phyloP scores from a whole-genome alignment of 2,329 filamentous ascomycete genomes.

The Neobulgaria alba region DNA sequence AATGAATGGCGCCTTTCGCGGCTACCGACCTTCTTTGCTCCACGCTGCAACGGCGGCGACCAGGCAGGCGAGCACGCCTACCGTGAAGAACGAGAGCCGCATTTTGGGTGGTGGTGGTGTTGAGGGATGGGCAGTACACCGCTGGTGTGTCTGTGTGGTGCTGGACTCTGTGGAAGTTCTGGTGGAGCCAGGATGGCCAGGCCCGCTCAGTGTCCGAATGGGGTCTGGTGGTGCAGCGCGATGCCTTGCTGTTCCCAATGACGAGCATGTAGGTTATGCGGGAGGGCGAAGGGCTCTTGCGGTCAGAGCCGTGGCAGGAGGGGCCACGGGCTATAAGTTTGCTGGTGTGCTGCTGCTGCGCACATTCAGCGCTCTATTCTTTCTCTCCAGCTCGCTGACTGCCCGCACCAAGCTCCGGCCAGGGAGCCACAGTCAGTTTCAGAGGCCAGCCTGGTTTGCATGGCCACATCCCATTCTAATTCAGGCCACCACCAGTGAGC shows the following conservation, averaged over 20 bases:
- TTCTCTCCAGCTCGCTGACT: too few relatives aligned
- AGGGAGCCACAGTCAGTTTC: too few relatives aligned
- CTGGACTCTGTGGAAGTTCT: not conserved
- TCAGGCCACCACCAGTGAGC: too few relatives aligned
- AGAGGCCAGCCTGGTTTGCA: not conserved
- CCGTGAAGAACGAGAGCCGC: slow-evolving; percentile 25
- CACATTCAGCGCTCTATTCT: too few relatives aligned
- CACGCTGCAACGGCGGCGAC: slow-evolving; percentile 27
- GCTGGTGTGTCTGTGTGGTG: slow-evolving; percentile 16
- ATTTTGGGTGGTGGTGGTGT: slow-evolving; percentile 20
- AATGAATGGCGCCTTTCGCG: not conserved
- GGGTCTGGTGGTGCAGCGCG: not conserved
- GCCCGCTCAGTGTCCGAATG: not conserved
- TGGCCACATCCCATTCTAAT: not conserved
- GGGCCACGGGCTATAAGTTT: too few relatives aligned
- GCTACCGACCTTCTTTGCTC: slow-evolving; percentile 30
- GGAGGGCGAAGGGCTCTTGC: not conserved
- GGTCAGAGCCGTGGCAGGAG: not conserved
- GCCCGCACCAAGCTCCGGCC: too few relatives aligned
- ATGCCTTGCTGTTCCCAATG: slow-evolving; percentile 17
- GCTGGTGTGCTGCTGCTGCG: too few relatives aligned
- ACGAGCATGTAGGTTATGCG: slow-evolving; percentile 2
- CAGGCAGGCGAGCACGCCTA: slow-evolving; percentile 25
- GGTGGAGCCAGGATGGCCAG: not conserved
- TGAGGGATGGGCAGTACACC: slow-evolving; percentile 7